Percentiles rank a stretch among this genome's conserved stretches.
Evolutionary conservation across 2,329 filamentous ascomycete species (phyloP).

Genomic region (Chrysoporthe austroafricana): DNA sequence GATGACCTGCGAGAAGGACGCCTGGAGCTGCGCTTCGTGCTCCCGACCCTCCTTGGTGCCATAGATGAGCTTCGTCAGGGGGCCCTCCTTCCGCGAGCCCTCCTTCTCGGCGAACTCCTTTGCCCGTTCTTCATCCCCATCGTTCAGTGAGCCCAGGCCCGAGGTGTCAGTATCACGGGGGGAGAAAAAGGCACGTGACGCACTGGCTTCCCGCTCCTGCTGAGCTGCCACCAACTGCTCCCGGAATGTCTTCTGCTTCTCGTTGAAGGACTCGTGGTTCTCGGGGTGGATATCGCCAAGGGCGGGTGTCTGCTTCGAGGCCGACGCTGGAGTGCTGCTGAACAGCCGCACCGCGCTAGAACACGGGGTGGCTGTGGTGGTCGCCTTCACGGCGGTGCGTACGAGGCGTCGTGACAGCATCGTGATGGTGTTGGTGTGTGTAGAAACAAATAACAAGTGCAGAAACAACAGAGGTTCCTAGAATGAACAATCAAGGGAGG

Average conservation of each 20-base stretch:
- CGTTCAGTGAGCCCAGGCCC: conserved; percentile 65
- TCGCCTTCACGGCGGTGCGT: conserved; percentile 47
- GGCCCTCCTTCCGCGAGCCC: conserved; percentile 68
- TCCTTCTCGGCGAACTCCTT: conserved; percentile 62
- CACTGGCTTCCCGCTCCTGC: conserved; percentile 87
- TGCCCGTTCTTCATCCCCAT: conserved; percentile 55
- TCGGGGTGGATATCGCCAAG: conserved; percentile 82
- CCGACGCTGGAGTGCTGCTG: conserved; percentile 52
- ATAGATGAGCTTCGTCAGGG: conserved; percentile 88
- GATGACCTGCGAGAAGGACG: conserved; percentile 90
- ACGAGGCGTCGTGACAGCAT: conserved; percentile 58
- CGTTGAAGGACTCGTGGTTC: conserved; percentile 75
- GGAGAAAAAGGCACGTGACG: conserved; percentile 48
- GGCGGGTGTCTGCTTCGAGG: conserved; percentile 64
- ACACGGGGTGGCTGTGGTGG: conserved; percentile 44
- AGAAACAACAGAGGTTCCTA: conserved; percentile 19
- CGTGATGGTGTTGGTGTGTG: conserved; percentile 38
- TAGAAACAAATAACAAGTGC: background rate
- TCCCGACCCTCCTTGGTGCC: conserved; percentile 94
- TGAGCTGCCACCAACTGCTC: conserved; percentile 76
- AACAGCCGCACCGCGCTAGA: conserved; percentile 56
- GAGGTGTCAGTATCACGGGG: conserved; percentile 50
- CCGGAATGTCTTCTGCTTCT: conserved; percentile 84
- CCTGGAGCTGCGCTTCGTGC: conserved; percentile 93
- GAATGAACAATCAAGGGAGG: conserved; percentile 15